Evolutionary conservation across 768 basidiomycete species (phyloP).

Genomic region (Trametes villosa): DNA sequence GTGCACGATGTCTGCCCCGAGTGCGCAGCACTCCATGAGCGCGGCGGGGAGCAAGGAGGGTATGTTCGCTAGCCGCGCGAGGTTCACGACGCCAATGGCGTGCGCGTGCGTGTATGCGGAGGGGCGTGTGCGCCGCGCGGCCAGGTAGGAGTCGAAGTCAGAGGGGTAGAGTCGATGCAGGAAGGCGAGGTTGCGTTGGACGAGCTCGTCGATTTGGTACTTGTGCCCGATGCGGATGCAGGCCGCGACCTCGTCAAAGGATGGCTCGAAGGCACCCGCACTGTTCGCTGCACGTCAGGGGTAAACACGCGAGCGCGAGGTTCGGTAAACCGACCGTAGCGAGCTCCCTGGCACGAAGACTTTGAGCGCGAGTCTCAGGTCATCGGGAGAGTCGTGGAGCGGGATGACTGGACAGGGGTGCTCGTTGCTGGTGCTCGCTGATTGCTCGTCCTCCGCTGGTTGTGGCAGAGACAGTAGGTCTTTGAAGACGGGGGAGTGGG

Average conservation of each 20-base stretch:
- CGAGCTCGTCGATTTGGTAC: slow-evolving; percentile 14
- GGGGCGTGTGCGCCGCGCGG: neutral
- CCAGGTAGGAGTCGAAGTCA: slow-evolving; percentile 4
- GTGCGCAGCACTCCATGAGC: slow-evolving; percentile 24
- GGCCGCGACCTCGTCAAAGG: slow-evolving; percentile 11
- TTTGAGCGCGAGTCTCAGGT: slow-evolving; percentile 9
- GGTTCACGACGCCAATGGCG: slow-evolving; percentile 23
- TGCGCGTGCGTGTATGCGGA: slow-evolving; percentile 5
- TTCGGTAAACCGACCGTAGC: neutral
- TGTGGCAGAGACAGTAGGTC: slow-evolving; percentile 22
- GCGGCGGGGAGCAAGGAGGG: slow-evolving; percentile 22
- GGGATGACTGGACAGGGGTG: slow-evolving; percentile 2
- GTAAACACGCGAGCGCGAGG: neutral
- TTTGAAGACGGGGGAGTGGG: slow-evolving; percentile 21
- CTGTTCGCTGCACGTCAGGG: neutral
- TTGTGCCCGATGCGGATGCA: slow-evolving; percentile 19
- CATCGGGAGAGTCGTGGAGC: slow-evolving; percentile 9
- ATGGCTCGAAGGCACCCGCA: neutral
- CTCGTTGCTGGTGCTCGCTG: too few relatives aligned
- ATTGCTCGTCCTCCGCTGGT: neutral
- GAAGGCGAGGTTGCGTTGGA: slow-evolving; percentile 4
- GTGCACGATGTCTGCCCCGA: slow-evolving; percentile 17
- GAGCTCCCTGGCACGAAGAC: slow-evolving; percentile 6
- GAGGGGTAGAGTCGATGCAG: slow-evolving; percentile 6
- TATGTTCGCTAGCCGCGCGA: slow-evolving; percentile 16